phyloP scores from a whole-genome alignment of 345 rosid species.

The Linum lewisii region DNA sequence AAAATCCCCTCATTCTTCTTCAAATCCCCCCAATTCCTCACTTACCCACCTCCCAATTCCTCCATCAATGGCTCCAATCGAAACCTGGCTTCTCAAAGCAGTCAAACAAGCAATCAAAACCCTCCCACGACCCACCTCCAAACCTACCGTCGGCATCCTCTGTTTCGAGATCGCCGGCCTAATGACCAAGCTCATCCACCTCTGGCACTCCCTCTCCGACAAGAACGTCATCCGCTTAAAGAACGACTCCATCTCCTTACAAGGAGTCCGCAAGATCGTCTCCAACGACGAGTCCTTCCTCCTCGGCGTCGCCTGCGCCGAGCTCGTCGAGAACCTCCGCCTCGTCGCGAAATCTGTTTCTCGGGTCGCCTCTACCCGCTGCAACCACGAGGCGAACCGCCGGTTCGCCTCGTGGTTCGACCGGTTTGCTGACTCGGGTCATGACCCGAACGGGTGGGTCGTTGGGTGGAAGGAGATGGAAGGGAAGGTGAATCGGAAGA shows the following conservation, averaged over 20 bases:
- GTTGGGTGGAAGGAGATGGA: constrained; percentile 59
- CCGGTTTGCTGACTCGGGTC: constrained; percentile 61
- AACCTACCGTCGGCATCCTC: constrained; percentile 39
- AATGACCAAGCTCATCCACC: constrained; percentile 80
- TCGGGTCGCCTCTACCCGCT: constrained; percentile 43
- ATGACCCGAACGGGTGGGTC: constrained; percentile 53
- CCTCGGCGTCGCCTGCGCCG: constrained; percentile 77
- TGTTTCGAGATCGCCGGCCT: constrained; percentile 73
- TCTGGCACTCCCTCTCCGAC: constrained; percentile 71
- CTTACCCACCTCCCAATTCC: constrained; percentile 2
- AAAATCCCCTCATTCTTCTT: constrained; percentile 21
- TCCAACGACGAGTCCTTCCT: constrained; percentile 74
- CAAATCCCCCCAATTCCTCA: constrained; percentile 5
- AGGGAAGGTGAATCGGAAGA: constrained; percentile 40
- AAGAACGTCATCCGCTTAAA: constrained; percentile 49
- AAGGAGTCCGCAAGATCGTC: constrained; percentile 74
- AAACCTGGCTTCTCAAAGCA: constrained; percentile 1
- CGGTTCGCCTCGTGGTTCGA: constrained; percentile 41
- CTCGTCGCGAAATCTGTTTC: constrained; percentile 49
- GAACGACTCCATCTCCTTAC: constrained; percentile 51
- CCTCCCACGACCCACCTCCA: constrained; percentile 4
- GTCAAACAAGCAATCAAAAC: no score
- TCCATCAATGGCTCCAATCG: background rate
- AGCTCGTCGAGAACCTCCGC: constrained; percentile 53
- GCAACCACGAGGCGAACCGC: constrained; percentile 45